Evolutionary conservation across 345 rosid species (phyloP).

Genomic region (Citrus medica): DNA sequence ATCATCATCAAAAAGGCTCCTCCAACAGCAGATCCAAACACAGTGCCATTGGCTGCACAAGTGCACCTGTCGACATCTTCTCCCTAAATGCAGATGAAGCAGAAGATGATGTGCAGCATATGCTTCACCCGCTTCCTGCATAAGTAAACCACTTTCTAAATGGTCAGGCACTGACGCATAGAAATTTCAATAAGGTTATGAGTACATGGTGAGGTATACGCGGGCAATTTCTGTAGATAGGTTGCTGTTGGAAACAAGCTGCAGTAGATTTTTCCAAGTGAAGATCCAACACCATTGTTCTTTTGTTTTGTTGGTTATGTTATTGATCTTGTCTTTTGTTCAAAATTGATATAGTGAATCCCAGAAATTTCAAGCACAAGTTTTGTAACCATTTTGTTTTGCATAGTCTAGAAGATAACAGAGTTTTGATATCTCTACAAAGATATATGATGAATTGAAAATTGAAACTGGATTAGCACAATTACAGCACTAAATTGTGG

Average conservation of each 20-base stretch:
- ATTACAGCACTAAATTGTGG: neutral
- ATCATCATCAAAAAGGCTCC: conserved; percentile 46
- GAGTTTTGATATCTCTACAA: neutral
- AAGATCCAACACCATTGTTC: conserved; percentile 12
- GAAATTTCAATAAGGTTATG: conserved; percentile 3
- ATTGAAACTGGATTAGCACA: neutral
- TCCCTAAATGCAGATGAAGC: conserved; percentile 51
- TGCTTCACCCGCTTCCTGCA: conserved; percentile 22
- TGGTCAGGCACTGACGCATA: conserved; percentile 1
- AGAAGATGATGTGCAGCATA: conserved; percentile 19
- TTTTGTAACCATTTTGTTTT: conserved; percentile 7
- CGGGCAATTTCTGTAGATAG: conserved; percentile 17
- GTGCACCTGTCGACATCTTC: conserved; percentile 74
- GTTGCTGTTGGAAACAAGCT: conserved; percentile 4
- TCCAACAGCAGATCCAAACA: conserved; percentile 21
- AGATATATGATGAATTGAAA: neutral
- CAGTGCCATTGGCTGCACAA: conserved; percentile 40
- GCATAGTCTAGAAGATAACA: neutral
- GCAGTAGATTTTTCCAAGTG: conserved; percentile 10
- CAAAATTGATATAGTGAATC: neutral
- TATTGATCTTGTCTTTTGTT: neutral
- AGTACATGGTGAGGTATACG: neutral
- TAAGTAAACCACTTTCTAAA: neutral
- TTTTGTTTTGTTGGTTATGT: conserved; percentile 10
- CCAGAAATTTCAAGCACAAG: conserved; percentile 4